Evolutionary conservation across 2,329 filamentous ascomycete species (phyloP).

Genomic region (Talaromyces sp.): DNA sequence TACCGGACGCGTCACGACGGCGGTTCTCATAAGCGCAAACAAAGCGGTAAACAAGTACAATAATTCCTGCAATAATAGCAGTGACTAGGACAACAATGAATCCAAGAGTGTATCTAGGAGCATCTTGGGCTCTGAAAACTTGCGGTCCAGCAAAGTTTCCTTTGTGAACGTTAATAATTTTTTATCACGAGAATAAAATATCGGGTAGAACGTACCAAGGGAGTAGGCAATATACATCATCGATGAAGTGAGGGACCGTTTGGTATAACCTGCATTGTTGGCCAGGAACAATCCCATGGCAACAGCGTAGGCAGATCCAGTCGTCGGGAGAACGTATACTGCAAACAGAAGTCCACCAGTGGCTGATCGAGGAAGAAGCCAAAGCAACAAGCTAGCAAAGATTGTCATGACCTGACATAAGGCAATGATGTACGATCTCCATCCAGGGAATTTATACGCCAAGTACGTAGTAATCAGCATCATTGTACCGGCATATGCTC

Average conservation of each 20-base stretch:
- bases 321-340: background rate
- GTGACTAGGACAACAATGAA: background rate
- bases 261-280: slow-evolving; percentile 14
- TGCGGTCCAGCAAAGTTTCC: background rate
- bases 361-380: background rate
- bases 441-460: background rate
- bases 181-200: background rate
- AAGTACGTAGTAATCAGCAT: background rate
- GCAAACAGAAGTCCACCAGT: background rate
- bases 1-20: background rate
- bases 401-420: background rate
- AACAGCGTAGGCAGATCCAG: background rate
- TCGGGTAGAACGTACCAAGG: background rate
- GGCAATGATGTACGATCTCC: background rate
- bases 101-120: slow-evolving; percentile 2
- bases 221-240: slow-evolving; percentile 2
- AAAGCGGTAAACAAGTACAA: slow-evolving; percentile 2
- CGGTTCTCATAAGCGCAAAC: slow-evolving; percentile 3
- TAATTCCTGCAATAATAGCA: background rate
- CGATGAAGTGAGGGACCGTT: background rate
- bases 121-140: slow-evolving; percentile 2
- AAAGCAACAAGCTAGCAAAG: background rate
- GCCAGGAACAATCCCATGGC: slow-evolving; percentile 3
- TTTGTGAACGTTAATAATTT: background rate
- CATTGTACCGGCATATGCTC: background rate